Conservation (phyloP, 1,139 yeast species). For the Geotrichum phurueaensis region DNA sequence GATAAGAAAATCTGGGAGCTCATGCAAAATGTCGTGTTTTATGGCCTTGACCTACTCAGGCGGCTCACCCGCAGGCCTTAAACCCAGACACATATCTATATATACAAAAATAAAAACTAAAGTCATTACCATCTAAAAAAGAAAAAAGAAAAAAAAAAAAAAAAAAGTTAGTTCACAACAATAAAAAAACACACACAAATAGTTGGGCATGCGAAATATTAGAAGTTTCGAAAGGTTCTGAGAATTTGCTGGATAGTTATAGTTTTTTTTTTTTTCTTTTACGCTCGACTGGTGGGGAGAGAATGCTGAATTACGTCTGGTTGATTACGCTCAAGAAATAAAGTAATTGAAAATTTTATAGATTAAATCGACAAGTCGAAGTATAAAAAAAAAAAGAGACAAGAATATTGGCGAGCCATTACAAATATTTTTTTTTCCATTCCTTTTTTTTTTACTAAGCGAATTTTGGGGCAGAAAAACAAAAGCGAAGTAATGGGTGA, state of each 20-base stretch:
- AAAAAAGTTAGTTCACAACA: not conserved
- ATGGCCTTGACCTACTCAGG: not conserved
- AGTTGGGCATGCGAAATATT: not conserved
- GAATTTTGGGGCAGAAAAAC: not conserved
- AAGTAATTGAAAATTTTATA: not conserved
- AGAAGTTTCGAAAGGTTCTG: not conserved
- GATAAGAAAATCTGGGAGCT: constrained; percentile 26
- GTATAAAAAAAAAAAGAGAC: not conserved
- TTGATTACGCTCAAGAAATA: not conserved
- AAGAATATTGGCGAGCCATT: not conserved
- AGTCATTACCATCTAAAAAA: not conserved
- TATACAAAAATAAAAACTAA: not conserved
- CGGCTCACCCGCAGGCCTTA: not conserved
- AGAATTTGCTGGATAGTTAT: not conserved
- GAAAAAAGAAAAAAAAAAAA: not conserved
- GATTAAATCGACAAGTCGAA: not conserved
- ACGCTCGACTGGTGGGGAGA: not conserved
- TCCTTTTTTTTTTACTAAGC: not conserved
- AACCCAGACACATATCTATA: not conserved
- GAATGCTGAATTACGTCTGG: not conserved
- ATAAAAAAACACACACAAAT: not conserved
- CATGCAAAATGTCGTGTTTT: constrained; percentile 3
- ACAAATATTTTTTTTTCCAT: not conserved
- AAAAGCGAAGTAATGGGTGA: not conserved
- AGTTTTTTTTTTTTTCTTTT: not conserved